Conservation (phyloP, 2,329 filamentous ascomycete species). For the Pestalotiopsis fici region DNA sequence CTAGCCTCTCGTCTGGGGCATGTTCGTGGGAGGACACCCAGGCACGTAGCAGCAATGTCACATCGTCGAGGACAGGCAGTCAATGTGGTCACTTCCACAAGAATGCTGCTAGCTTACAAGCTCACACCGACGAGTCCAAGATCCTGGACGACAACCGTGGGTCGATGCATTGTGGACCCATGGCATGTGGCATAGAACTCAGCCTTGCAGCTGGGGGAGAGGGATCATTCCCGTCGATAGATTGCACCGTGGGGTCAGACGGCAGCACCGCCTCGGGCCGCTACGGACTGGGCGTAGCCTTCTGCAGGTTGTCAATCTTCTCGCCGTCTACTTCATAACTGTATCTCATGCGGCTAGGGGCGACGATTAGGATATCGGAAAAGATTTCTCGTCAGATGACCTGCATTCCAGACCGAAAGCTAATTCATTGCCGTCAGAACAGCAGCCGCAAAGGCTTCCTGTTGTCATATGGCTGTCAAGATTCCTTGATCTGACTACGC, state of each 20-base stretch:
- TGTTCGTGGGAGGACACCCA: background rate
- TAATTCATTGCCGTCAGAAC: background rate
- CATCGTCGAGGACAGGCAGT: background rate
- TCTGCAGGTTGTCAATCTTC: background rate
- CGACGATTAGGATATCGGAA: background rate
- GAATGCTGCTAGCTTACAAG: background rate
- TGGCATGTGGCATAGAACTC: background rate
- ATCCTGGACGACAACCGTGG: background rate
- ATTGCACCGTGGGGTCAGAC: background rate
- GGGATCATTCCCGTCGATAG: background rate
- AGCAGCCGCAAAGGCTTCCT: background rate
- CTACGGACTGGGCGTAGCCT: background rate
- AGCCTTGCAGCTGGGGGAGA: slow-evolving; percentile 1
- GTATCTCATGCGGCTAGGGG: background rate
- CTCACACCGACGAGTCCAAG: background rate
- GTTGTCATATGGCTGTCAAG: background rate
- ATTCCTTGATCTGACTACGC: background rate
- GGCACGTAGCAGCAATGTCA: background rate
- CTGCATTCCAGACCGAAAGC: background rate
- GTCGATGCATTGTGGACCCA: background rate
- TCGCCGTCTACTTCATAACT: background rate
- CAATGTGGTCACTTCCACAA: background rate
- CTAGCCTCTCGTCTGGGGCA: background rate
- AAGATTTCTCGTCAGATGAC: background rate
- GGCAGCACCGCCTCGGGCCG: background rate